Evolutionary conservation across 2,329 filamentous ascomycete species (phyloP).

Genomic region (Aurifilum marmelostoma): DNA sequence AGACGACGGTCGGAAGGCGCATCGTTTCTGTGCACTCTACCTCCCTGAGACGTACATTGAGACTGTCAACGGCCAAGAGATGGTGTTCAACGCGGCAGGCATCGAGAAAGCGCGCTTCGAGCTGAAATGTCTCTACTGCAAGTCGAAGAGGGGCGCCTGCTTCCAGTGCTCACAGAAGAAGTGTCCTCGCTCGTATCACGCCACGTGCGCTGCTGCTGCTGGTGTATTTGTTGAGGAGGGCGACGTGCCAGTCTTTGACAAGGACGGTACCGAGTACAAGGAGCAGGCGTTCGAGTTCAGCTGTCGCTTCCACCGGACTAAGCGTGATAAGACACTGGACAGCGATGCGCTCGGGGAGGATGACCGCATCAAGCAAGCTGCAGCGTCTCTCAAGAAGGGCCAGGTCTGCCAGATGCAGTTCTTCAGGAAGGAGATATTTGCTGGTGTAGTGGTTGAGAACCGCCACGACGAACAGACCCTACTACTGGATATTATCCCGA

Average conservation of each 20-base stretch:
- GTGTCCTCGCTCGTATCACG: slow-evolving; percentile 90
- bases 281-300: slow-evolving; percentile 91
- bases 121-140: slow-evolving; percentile 92
- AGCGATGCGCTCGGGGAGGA: slow-evolving; percentile 71
- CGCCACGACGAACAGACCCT: slow-evolving; percentile 73
- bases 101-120: slow-evolving; percentile 87
- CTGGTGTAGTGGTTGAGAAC: slow-evolving; percentile 86
- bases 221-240: slow-evolving; percentile 91
- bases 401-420: slow-evolving; percentile 88
- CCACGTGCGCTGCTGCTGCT: slow-evolving; percentile 89
- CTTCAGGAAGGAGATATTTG: slow-evolving; percentile 84
- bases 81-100: slow-evolving; percentile 75
- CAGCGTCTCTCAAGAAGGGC: slow-evolving; percentile 68
- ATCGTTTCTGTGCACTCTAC: slow-evolving; percentile 86
- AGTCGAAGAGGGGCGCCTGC: slow-evolving; percentile 91
- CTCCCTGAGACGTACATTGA: slow-evolving; percentile 91
- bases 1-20: slow-evolving; percentile 83
- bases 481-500: slow-evolving; percentile 81
- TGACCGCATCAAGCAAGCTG: slow-evolving; percentile 68
- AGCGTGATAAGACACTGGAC: slow-evolving; percentile 77
- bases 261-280: slow-evolving; percentile 90
- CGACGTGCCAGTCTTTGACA: slow-evolving; percentile 82
- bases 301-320: slow-evolving; percentile 90
- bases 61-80: slow-evolving; percentile 69
- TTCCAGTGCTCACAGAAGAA: slow-evolving; percentile 97